Evolutionary conservation across 2,329 filamentous ascomycete species (phyloP).

Genomic region (Davidsoniella australis): DNA sequence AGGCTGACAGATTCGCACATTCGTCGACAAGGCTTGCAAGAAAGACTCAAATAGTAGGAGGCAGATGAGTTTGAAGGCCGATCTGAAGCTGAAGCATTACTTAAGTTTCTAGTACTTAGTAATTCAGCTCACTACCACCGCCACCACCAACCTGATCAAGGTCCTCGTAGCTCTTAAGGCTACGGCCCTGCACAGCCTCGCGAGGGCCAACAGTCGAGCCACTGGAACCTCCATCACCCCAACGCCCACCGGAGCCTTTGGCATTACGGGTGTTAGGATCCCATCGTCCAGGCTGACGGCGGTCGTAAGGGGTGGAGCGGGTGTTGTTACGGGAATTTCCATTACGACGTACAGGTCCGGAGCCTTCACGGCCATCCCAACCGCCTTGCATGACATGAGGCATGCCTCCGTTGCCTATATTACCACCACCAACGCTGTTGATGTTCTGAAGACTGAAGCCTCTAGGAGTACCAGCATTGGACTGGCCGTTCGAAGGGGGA

Average conservation of each 20-base stretch:
- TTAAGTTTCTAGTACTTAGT: conserved; percentile 33
- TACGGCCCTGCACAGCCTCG: conserved; percentile 83
- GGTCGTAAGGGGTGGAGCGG: conserved; percentile 58
- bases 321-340: conserved; percentile 32
- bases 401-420: conserved; percentile 32
- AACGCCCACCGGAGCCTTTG: conserved; percentile 35
- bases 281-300: conserved; percentile 40
- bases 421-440: conserved; percentile 32
- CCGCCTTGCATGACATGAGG: conserved; percentile 38
- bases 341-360: conserved; percentile 44
- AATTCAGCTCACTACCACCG: conserved; percentile 71
- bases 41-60: too few species aligned
- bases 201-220: conserved; percentile 65
- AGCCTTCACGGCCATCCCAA: conserved; percentile 42
- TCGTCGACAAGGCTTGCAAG: not conserved
- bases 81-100: not conserved
- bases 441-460: conserved; percentile 77
- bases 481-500: conserved; percentile 60
- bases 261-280: conserved; percentile 32
- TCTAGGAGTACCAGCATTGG: conserved; percentile 67
- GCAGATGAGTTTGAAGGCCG: not conserved
- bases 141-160: conserved; percentile 67
- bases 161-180: conserved; percentile 93
- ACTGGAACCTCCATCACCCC: conserved; percentile 58
- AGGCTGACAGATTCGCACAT: too few species aligned